Evolutionary conservation across 2,329 filamentous ascomycete species (phyloP), one percentile per base, ranked within the genome.

Genomic region (Bipolaris bicolor): DNA sequence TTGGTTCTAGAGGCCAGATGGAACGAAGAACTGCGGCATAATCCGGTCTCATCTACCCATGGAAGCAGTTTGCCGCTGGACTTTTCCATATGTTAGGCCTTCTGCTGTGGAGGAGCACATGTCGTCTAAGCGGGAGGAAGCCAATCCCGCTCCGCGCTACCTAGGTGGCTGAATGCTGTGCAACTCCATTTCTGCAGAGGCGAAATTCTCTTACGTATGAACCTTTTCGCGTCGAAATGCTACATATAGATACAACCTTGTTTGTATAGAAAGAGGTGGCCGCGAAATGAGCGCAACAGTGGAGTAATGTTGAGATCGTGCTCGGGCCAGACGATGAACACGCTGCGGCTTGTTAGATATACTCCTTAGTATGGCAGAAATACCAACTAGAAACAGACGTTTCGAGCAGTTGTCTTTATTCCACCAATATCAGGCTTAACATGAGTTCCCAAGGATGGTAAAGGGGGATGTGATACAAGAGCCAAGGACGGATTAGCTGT

Each of bases 21-120:
- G 49, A 41, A 29, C 54, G 36, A 57, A 37, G 49, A 22, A 43
- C 15, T 10, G 24, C 37, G 24, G 49, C 54, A 26, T 22, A 43
- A 46, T 20, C 26, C 10, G 22, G 43, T 18, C 15, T 40, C 45
- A 34, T 46, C 26, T 51, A 10, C 24, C 47, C n/a, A 15, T 45
- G 22, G 9, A 31, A 31, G 29, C 41, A 16, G 22, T 39, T 6
- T 41, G 2, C 20, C 10, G 15, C 49, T 26, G 37, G 29, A 22
- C 3, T 7, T 16, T 20, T n/a, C 16, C 36, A 43, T 4, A 18
- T 20, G 11, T 7, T 46, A n/a, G 31, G 16, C 16, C 26, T 10
- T 18, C 15, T 15, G 34, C 34, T 34, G 34, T 24, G 18, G 10
- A 36, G 15, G 7, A 39, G 15, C 34, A 5, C 45, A 15, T 31